Evolutionary conservation across 2,329 filamentous ascomycete species (phyloP).

Genomic region (Kalaharituber pfeilii): DNA sequence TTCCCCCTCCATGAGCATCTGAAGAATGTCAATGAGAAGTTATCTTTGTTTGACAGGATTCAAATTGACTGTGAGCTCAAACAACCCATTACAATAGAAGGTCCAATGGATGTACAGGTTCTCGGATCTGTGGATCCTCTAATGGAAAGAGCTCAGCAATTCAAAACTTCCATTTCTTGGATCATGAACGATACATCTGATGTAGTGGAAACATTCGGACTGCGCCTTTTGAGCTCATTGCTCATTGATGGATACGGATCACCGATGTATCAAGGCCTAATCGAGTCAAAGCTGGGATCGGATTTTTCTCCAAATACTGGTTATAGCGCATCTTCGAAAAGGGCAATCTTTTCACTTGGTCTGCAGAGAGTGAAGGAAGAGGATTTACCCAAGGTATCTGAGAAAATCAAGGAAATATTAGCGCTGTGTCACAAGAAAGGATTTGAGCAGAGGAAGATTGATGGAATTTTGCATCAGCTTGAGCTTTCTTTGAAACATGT

Average conservation of each 20-base stretch:
- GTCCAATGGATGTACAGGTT: slow-evolving; percentile 52
- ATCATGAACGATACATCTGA: slow-evolving; percentile 67
- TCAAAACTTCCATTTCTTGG: slow-evolving; percentile 90
- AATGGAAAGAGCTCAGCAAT: slow-evolving; percentile 69
- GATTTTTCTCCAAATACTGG: slow-evolving; percentile 93
- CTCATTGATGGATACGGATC: slow-evolving; percentile 91
- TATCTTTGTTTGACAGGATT: slow-evolving; percentile 57
- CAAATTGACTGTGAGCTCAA: slow-evolving; percentile 56
- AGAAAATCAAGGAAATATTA: slow-evolving; percentile 55
- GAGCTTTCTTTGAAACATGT: slow-evolving; percentile 63
- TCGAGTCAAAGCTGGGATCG: slow-evolving; percentile 76
- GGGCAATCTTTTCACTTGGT: slow-evolving; percentile 76
- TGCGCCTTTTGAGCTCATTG: slow-evolving; percentile 65
- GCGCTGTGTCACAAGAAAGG: slow-evolving; percentile 53
- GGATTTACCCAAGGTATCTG: slow-evolving; percentile 60
- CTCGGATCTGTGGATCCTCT: slow-evolving; percentile 73
- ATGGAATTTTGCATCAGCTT: slow-evolving; percentile 82
- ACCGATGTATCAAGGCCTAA: slow-evolving; percentile 71
- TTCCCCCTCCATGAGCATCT: slow-evolving; percentile 73
- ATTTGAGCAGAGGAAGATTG: slow-evolving; percentile 78
- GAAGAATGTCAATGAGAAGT: slow-evolving; percentile 54
- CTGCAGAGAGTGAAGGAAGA: slow-evolving; percentile 73
- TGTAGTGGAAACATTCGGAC: slow-evolving; percentile 71
- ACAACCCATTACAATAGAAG: slow-evolving; percentile 52
- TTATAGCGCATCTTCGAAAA: slow-evolving; percentile 54